Base-by-base conservation (phyloP, 2,329 filamentous ascomycete species). In the Emydomyces testavorans region DNA sequence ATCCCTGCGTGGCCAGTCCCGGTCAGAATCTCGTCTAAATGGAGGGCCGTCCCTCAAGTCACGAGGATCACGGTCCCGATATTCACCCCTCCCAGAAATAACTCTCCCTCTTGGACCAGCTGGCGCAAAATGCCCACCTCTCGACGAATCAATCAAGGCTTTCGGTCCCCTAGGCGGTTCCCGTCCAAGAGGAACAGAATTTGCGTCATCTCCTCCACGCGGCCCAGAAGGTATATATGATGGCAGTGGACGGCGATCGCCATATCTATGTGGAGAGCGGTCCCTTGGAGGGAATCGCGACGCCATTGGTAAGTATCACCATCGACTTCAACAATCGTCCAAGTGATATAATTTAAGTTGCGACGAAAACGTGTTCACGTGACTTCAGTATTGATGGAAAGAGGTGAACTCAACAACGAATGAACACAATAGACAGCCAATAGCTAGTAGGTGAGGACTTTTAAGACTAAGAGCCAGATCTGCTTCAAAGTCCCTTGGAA, bases 121-220 rank as follows among this genome's bases (percentile, higher is more conserved):
- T 45, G 65, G 62, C 52, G 60, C 58, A 50, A 65, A 64, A 16
- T 59, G 55, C 18, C 60, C 58, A 26, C 79, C 80, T 53, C 75
- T 77, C n/a, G 78, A 76, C 24, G 77, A 68, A 52, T 90, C 85
- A 51, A 83, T 76, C 49, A 88, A 70, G 3, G 84, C 85, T 64
- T 89, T 87, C 8, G 88, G 87, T 0, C 85, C 88, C 48, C 87
- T 77, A 2, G 88, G 88, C 1, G 85, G 82, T 53, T 93, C 85
- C 54, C 82, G 75, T 10, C 75, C 72, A 62, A 61, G 74, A 54
- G 56, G 73, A 61, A 56, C 79, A 54, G 80, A 73, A 56, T 74
- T 76, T 1, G 74, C 65, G 55, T 75, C 76, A 52, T 85, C 85
- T n/a, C 71, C 68, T 23, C 64, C 65, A 46, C 68, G 64, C 52